Conservation (phyloP, 2,329 filamentous ascomycete species). For the Paramyrothecium sp. region DNA sequence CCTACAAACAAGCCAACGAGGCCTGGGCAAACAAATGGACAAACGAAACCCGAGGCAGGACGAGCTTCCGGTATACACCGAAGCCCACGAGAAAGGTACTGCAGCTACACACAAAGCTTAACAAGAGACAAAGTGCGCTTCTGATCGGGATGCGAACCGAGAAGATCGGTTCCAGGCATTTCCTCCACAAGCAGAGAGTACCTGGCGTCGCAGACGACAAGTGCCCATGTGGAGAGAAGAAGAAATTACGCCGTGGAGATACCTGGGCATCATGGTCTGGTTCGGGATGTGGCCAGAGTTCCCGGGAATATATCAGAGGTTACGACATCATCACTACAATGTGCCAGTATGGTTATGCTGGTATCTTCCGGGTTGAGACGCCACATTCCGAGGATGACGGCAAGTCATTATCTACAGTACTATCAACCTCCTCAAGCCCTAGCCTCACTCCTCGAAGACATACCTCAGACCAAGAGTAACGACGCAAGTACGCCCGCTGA, state of each 20-base stretch:
- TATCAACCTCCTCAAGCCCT: conserved; percentile 41
- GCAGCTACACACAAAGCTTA: conserved; percentile 2
- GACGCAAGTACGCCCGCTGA: conserved; percentile 14
- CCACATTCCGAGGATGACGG: conserved; percentile 44
- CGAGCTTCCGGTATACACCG: conserved; percentile 1
- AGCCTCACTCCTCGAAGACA: conserved; percentile 19
- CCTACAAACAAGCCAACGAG: neutral
- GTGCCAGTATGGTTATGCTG: conserved; percentile 85
- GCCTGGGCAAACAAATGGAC: neutral
- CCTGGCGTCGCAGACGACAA: conserved; percentile 4
- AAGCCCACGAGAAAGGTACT: conserved; percentile 1
- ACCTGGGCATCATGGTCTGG: conserved; percentile 69
- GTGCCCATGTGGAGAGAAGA: conserved; percentile 6
- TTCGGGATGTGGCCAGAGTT: conserved; percentile 89
- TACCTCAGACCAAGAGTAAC: conserved; percentile 28
- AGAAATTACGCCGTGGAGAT: conserved; percentile 71
- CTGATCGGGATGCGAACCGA: conserved; percentile 5
- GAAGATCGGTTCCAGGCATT: conserved; percentile 8
- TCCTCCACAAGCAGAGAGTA: conserved; percentile 11
- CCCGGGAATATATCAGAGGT: conserved; percentile 80
- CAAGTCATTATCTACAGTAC: conserved; percentile 44
- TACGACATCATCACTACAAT: conserved; percentile 90
- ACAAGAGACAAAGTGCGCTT: conserved; percentile 4
- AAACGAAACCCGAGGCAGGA: neutral
- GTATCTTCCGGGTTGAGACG: conserved; percentile 81